Conservation (phyloP, 352 stramenopile genomes). For the Globisporangium paddicum region DNA sequence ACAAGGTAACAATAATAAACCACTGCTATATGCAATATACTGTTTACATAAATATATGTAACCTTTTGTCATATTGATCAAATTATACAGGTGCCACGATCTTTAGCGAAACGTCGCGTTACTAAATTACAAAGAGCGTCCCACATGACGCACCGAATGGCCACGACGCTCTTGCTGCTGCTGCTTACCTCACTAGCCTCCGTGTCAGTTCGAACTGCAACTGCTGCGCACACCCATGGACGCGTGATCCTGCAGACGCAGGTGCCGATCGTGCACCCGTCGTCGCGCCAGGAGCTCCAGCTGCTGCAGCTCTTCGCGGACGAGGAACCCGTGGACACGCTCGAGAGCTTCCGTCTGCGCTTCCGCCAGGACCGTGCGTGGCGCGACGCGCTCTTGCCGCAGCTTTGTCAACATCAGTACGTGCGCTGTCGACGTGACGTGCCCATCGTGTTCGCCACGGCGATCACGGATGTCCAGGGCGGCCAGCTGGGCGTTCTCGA, state of each 20-base stretch:
- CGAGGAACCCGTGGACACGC: constrained; percentile 47
- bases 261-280: constrained; percentile 12
- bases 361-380: constrained; percentile 30
- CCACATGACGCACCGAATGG: constrained; percentile 2
- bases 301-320: constrained; percentile 27
- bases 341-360: constrained; percentile 40
- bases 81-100: neutral
- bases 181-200: neutral
- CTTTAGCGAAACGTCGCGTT: neutral
- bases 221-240: neutral
- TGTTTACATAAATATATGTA: too few relatives aligned
- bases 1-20: too few relatives aligned
- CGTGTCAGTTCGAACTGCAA: too few relatives aligned
- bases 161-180: neutral
- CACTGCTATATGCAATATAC: too few relatives aligned
- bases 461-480: constrained; percentile 14
- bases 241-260: constrained; percentile 11
- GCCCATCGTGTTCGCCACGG: constrained; percentile 15
- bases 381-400: constrained; percentile 32
- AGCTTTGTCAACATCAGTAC: constrained; percentile 17
- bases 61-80: neutral
- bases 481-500: constrained; percentile 14
- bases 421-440: constrained; percentile 17
- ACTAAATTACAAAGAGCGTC: neutral
- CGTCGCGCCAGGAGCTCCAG: constrained; percentile 11